Evolutionary conservation across 176 grass and related monocot species (phyloP), one percentile per base, ranked within the genome.

Genomic region (Rhynchospora breviuscula): DNA sequence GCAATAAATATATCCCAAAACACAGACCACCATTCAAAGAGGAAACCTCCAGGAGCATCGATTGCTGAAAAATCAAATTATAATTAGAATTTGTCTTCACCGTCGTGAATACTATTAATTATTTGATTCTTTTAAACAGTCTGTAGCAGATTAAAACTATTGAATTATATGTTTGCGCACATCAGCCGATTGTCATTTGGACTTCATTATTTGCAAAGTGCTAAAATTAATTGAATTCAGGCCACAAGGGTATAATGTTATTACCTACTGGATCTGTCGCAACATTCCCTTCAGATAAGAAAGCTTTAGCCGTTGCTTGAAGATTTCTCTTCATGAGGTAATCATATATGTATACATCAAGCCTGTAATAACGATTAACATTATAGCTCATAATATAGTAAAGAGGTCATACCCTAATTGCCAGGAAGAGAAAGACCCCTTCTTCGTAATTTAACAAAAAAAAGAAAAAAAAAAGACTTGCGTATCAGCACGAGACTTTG

Each of bases 261-360:
- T 89, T 89, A 92, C 93, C 96, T 26, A 99, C 96, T 21, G 96
- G 96, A 67, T 99, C 93, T 25, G 93, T 89, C 15, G 96, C 89
- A 82, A 99, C 93, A 81, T 95, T 95, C 19, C 93, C 96, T 90
- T 99, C 96, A 56, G 85, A 73, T 78, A 95, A 91, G 91, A 99
- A 99, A 79, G 96, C 91, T 81, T 95, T 95, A 10, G 96, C 96
- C 14, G 93, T 95, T 48, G 87, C 82, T 85, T 95, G 96, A 44
- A 99, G 83, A 83, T 99, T 93, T 86, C 91, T 84, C 88, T 99
- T 99, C 83, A 91, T 71, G 45, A 99, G 83, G 85, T 99, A 99
- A 78, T 95, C 96, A 35, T 99, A 90, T 79, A 99, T 99, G 88
- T 99, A 99, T 40, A 99, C 93, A 86, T 99, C 96, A 19, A 99